These are phyloP conservation scores for Hygrophorus russula DNA, from an alignment of 768 basidiomycete genomes.

Conservation along the genomic window DNA sequence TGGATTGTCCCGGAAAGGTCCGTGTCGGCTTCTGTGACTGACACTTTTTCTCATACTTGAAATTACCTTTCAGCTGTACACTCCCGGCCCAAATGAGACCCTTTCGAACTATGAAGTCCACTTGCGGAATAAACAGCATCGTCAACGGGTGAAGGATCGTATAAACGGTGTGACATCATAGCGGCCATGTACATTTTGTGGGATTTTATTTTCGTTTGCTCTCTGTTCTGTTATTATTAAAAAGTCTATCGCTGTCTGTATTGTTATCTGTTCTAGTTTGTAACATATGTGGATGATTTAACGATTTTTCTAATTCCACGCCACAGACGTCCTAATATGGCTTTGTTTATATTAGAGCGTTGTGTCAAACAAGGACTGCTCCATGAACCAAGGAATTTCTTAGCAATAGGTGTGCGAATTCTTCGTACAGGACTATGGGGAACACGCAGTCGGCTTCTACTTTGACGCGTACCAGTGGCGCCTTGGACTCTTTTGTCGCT, in stretches of 20 bases:
- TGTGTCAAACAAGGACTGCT: background rate
- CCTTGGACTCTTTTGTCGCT: conserved; percentile 82
- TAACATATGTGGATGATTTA: no score
- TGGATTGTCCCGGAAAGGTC: conserved; percentile 92
- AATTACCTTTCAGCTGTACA: conserved; percentile 54
- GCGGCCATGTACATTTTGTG: no score
- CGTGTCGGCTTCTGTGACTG: background rate
- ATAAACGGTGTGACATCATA: conserved; percentile 11
- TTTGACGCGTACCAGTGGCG: conserved; percentile 62
- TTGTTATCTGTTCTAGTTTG: no score
- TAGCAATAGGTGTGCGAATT: no score
- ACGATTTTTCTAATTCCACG: no score
- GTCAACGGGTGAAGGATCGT: conserved; percentile 60
- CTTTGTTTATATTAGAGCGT: no score
- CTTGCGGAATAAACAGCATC: conserved; percentile 75
- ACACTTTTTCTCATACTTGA: background rate
- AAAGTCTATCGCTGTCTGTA: no score
- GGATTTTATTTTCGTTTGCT: no score
- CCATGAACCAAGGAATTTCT: no score
- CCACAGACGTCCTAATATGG: no score
- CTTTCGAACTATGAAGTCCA: conserved; percentile 89
- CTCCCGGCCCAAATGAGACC: conserved; percentile 80
- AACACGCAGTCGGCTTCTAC: conserved; percentile 65
- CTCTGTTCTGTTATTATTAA: no score
- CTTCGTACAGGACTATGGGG: conserved; percentile 40